Base-by-base conservation (phyloP, 306 rosid genomes). In the Clitoria ternatea region DNA sequence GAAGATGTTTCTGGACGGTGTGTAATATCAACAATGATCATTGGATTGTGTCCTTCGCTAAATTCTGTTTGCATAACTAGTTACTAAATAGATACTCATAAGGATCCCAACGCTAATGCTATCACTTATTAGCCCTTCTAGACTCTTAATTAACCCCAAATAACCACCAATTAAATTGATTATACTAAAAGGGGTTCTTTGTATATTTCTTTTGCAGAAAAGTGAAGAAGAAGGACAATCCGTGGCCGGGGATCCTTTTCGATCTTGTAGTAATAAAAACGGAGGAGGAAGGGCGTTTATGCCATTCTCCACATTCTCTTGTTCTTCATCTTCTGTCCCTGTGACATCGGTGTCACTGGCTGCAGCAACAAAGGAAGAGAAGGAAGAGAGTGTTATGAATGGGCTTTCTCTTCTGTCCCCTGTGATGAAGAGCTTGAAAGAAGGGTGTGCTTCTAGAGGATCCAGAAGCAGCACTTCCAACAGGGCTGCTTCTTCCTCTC, bases 361-460 rank as follows among this genome's bases (percentile, higher is more conserved):
- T 5, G 23, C 68, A 55, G 18, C 68, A 52, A 77, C 80, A 12
- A 86, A 85, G 81, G 88, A 89, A 69, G 95, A 91, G 62, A 89
- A 83, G 79, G 88, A 85, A 32, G 97, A 86, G 2, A 66, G 74
- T 81, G 80, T 73, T 15, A 27, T 80, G 65, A 83, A 76, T 76
- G 90, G 87, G 18, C 90, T 94, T 44, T 87, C 97, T 55, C 81
- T 94, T 70, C 64, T 81, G 19, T 79, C 88, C 13, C 89, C 97
- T 15, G 86, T 76, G 2, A 61, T 73, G n/a, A 87, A 86, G 73
- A 82, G 57, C 62, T 76, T 79, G 43, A 88, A 76, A 64, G 96
- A 88, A 27, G 92, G 91, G 10, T 74, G 85, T 29, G 77, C 66
- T 48, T 82, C 87, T 30, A 82, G 85, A 66, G 91, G 80, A 54